These are phyloP conservation scores for Nicotiana noctiflora DNA, from an alignment of 257 asterid genomes.

Conservation along the genomic window DNA sequence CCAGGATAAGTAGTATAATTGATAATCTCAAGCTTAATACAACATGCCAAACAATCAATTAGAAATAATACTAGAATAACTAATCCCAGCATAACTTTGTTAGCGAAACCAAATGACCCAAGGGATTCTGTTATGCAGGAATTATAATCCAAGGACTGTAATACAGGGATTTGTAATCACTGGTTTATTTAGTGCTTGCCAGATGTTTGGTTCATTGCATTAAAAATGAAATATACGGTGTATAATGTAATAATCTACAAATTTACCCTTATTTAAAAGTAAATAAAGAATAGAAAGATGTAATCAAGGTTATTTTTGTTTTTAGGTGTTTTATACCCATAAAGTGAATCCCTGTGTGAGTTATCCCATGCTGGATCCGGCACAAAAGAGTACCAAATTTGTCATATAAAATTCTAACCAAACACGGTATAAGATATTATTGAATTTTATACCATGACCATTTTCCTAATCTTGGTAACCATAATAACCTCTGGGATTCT, in stretches of 20 bases:
- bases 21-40: too few relatives aligned
- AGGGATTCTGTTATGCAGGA: not conserved
- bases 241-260: not conserved
- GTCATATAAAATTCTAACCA: not conserved
- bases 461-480: conserved; percentile 1
- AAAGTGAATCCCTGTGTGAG: not conserved
- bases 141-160: not conserved
- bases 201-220: not conserved
- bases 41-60: too few relatives aligned
- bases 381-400: not conserved
- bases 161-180: not conserved
- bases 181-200: not conserved
- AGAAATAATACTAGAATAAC: too few relatives aligned
- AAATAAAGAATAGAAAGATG: not conserved
- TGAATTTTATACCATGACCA: not conserved
- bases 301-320: not conserved
- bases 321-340: not conserved
- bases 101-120: too few relatives aligned
- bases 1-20: too few relatives aligned
- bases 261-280: not conserved
- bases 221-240: not conserved
- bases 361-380: not conserved
- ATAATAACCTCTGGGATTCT: not conserved
- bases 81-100: too few relatives aligned
- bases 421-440: not conserved